A percentile compares a stretch with the other conserved stretches of the same genome.
Evolutionary conservation across 2,329 filamentous ascomycete genomes (phyloP).

Genomic region (Pyrenophora tritici-repentis): DNA sequence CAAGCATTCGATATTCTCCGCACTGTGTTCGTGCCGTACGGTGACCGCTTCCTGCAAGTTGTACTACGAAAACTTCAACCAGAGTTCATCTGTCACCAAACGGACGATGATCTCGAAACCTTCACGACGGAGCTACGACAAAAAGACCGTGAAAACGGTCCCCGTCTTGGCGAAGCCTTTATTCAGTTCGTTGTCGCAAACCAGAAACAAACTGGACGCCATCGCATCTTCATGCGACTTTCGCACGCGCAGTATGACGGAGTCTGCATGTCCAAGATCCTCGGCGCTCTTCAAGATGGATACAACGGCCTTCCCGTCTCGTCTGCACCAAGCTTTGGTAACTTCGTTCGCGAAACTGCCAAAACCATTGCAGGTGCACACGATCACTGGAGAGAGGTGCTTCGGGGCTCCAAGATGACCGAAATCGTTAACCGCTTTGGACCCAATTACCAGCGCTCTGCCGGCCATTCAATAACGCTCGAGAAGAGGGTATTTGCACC

Average conservation of each 20-base stretch:
- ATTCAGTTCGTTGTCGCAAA: slow-evolving; percentile 40
- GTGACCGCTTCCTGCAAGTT: slow-evolving; percentile 42
- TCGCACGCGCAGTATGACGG: slow-evolving; percentile 46
- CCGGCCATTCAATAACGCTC: slow-evolving; percentile 35
- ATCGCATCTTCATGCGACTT: slow-evolving; percentile 41
- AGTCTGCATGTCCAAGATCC: slow-evolving; percentile 38
- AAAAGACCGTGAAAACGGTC: slow-evolving; percentile 36
- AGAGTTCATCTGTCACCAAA: slow-evolving; percentile 39
- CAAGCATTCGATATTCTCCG: slow-evolving; percentile 43
- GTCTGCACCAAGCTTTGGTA: slow-evolving; percentile 38
- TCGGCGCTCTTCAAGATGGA: slow-evolving; percentile 33
- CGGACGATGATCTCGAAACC: slow-evolving; percentile 35
- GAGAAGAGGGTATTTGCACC: slow-evolving; percentile 31
- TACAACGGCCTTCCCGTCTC: slow-evolving; percentile 42
- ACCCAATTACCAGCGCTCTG: slow-evolving; percentile 40
- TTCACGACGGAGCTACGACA: slow-evolving; percentile 37
- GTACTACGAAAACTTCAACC: slow-evolving; percentile 39
- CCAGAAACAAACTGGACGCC: slow-evolving; percentile 34
- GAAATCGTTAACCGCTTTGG: slow-evolving; percentile 41
- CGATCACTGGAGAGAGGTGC: slow-evolving; percentile 39
- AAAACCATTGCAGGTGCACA: slow-evolving; percentile 36
- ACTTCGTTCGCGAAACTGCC: slow-evolving; percentile 37
- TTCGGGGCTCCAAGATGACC: slow-evolving; percentile 43
- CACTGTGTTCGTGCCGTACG: slow-evolving; percentile 43
- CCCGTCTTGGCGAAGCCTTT: slow-evolving; percentile 38